Conservation (phyloP, 2,329 filamentous ascomycete species). For the Botryosphaeria dothidea region DNA sequence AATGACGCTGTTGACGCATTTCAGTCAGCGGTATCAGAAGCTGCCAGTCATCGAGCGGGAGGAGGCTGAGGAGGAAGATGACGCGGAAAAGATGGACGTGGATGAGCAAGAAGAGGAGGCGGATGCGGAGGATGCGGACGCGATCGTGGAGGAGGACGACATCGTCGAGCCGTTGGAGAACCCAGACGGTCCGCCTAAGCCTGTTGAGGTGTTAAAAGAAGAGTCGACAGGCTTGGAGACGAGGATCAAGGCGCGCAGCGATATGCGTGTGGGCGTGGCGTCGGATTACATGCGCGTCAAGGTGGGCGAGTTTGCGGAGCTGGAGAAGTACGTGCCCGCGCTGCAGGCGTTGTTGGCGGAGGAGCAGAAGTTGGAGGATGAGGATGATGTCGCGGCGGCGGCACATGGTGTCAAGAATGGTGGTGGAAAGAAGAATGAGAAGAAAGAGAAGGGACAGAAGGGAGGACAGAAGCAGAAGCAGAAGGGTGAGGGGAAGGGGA, state of each 20-base stretch:
- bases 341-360: constrained; percentile 56
- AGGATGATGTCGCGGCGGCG: background rate
- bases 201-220: background rate
- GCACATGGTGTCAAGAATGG: background rate
- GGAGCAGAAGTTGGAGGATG: constrained; percentile 4
- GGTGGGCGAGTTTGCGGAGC: constrained; percentile 68
- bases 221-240: background rate
- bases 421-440: background rate
- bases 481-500: constrained; percentile 23
- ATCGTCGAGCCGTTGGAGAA: constrained; percentile 22
- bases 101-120: constrained; percentile 25
- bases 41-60: constrained; percentile 55
- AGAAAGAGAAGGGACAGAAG: constrained; percentile 21
- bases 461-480: constrained; percentile 27
- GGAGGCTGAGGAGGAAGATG: constrained; percentile 30
- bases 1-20: constrained; percentile 85
- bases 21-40: constrained; percentile 91
- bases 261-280: constrained; percentile 69
- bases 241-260: constrained; percentile 41
- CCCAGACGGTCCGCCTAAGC: constrained; percentile 23
- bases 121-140: constrained; percentile 22
- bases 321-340: constrained; percentile 64
- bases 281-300: constrained; percentile 79
- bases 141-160: background rate
- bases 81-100: constrained; percentile 29